Percentiles rank a stretch among this genome's conserved stretches.
These are phyloP conservation scores for Trichoderma arundinaceum DNA, from an alignment of 2,329 filamentous ascomycete species.

Conservation along the genomic window DNA sequence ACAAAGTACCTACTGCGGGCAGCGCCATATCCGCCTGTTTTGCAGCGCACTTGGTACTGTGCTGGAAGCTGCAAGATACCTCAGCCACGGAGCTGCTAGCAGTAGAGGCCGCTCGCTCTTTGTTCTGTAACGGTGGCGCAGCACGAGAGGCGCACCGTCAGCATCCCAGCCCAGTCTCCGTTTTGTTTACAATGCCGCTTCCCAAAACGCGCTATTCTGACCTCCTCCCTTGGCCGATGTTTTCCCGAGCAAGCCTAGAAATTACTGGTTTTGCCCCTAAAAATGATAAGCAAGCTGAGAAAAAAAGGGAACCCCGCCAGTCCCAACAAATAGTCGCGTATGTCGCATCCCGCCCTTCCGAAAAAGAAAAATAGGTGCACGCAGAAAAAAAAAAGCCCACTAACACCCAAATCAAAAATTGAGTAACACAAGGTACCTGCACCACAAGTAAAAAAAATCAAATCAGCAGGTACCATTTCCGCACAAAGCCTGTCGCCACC, in stretches of 20 bases:
- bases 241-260: not conserved
- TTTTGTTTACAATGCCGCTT: not conserved
- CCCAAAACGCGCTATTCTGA: not conserved
- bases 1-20: not conserved
- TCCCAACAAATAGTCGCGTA: not conserved
- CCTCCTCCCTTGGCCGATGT: not conserved
- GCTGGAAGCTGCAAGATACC: not conserved
- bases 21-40: too few species aligned
- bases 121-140: not conserved
- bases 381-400: not conserved
- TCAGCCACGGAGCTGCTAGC: not conserved
- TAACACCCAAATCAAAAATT: not conserved
- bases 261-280: not conserved
- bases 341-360: slow-evolving; percentile 19
- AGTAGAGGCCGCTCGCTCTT: not conserved
- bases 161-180: not conserved
- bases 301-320: slow-evolving; percentile 4
- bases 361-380: slow-evolving; percentile 19
- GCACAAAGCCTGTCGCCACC: slow-evolving; percentile 19
- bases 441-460: slow-evolving; percentile 8
- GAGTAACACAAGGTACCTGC: slow-evolving; percentile 23
- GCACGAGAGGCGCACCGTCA: too few species aligned
- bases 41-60: slow-evolving; percentile 10
- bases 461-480: slow-evolving; percentile 29
- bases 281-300: not conserved